A percentile compares a stretch with the other conserved stretches of the same genome.
These are phyloP conservation scores for Beauveria bassiana DNA, from an alignment of 2,329 filamentous ascomycete genomes.

Conservation along the genomic window DNA sequence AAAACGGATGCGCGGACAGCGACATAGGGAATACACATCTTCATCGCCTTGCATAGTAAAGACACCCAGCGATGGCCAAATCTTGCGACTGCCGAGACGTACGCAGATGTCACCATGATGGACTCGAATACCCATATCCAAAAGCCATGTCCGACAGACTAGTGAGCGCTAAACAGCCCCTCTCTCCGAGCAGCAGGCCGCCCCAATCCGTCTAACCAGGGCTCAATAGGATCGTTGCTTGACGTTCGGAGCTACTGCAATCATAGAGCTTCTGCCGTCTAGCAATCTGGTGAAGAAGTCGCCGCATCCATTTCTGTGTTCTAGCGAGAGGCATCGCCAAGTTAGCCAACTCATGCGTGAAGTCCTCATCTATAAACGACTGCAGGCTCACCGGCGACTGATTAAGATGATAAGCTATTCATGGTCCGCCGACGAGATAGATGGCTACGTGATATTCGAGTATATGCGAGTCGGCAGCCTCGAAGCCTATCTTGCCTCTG, in stretches of 20 bases:
- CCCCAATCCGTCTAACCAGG: neutral
- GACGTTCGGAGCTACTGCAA: neutral
- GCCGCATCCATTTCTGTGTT: neutral
- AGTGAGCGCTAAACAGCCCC: neutral
- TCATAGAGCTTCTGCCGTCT: neutral
- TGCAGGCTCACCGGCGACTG: neutral
- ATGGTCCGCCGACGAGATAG: neutral
- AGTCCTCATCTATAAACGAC: neutral
- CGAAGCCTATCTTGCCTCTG: neutral
- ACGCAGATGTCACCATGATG: neutral
- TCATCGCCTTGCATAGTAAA: neutral
- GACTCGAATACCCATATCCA: neutral
- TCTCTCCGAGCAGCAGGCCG: neutral
- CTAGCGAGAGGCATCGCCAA: neutral
- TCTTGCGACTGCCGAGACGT: neutral
- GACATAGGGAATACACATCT: too few species aligned
- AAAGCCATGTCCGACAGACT: neutral
- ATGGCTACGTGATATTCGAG: neutral
- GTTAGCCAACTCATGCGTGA: neutral
- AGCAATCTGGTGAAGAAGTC: neutral
- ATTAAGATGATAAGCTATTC: neutral
- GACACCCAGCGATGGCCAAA: neutral
- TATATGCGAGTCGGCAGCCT: neutral
- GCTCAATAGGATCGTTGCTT: neutral
- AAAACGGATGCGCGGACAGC: too few species aligned